phyloP scores from a whole-genome alignment of 768 basidiomycete genomes.

The Mycena rosella region DNA sequence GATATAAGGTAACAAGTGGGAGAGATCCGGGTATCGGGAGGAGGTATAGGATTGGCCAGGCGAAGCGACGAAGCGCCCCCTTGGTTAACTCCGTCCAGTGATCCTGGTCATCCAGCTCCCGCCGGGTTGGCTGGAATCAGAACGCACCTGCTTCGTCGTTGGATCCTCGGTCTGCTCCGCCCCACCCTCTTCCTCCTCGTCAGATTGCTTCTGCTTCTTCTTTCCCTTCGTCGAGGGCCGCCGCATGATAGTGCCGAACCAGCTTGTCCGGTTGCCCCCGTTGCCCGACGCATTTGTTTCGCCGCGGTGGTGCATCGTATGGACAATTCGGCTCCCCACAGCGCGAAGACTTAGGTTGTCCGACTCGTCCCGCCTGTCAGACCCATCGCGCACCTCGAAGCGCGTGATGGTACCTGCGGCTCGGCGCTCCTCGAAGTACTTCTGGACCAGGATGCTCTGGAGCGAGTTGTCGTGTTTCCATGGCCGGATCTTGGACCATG shows the following conservation, averaged over 20 bases:
- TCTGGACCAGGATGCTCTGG: slow-evolving; percentile 41
- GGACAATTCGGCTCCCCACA: slow-evolving; percentile 40
- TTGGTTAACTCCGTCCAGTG: slow-evolving; percentile 26
- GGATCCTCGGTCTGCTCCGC: slow-evolving; percentile 24
- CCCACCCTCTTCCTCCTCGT: slow-evolving; percentile 22
- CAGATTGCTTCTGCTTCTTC: slow-evolving; percentile 21
- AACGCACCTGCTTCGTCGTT: slow-evolving; percentile 37
- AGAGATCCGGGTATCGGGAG: slow-evolving; percentile 6
- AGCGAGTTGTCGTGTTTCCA: slow-evolving; percentile 43
- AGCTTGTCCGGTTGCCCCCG: slow-evolving; percentile 22
- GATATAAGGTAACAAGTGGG: slow-evolving; percentile 17
- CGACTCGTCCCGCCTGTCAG: slow-evolving; percentile 37
- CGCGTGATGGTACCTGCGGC: slow-evolving; percentile 36
- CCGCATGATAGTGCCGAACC: slow-evolving; percentile 31
- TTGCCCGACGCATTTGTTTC: slow-evolving; percentile 12
- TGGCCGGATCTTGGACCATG: slow-evolving; percentile 38
- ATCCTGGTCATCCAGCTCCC: slow-evolving; percentile 37
- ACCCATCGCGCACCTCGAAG: slow-evolving; percentile 42
- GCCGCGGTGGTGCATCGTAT: slow-evolving; percentile 33
- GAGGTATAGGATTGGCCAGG: slow-evolving; percentile 4
- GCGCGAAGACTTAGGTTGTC: slow-evolving; percentile 36
- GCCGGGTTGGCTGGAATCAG: slow-evolving; percentile 33
- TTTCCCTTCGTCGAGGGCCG: slow-evolving; percentile 27
- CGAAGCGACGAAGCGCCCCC: slow-evolving; percentile 6
- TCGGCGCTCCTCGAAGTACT: slow-evolving; percentile 39